phyloP scores from a whole-genome alignment of 768 basidiomycete species.

The Psilocybe cyanescens region DNA sequence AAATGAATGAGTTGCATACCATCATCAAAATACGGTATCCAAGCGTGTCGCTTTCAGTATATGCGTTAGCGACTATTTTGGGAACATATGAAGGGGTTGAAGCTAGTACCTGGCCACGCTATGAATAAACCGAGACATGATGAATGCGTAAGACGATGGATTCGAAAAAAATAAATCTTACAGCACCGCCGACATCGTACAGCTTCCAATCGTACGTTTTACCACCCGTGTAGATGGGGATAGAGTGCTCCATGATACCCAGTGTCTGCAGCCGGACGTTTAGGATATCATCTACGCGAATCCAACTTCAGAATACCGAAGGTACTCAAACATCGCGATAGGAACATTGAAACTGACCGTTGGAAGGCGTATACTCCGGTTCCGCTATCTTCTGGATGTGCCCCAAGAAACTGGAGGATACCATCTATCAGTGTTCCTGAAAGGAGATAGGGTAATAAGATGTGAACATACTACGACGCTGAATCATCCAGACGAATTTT shows the following conservation, averaged over 20 bases:
- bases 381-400: conserved; percentile 67
- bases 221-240: conserved; percentile 67
- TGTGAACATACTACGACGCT: conserved; percentile 64
- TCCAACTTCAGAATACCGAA: background rate
- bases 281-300: conserved; percentile 66
- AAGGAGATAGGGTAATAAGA: conserved; percentile 10
- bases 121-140: conserved; percentile 10
- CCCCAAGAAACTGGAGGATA: conserved; percentile 63
- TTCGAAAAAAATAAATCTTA: conserved; percentile 38
- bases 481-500: conserved; percentile 77
- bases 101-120: conserved; percentile 25
- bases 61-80: background rate
- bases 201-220: conserved; percentile 74
- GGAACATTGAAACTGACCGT: conserved; percentile 43
- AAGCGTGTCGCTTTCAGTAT: conserved; percentile 64
- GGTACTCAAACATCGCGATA: background rate
- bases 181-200: conserved; percentile 85
- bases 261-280: conserved; percentile 82
- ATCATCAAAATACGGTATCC: conserved; percentile 88
- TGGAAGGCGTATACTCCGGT: conserved; percentile 72
- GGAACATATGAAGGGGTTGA: background rate
- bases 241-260: conserved; percentile 78
- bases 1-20: conserved; percentile 45
- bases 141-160: background rate
- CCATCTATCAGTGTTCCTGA: background rate